These are phyloP conservation scores for Leucocoprinus gongylophorus DNA, from an alignment of 1,284 basidiomycete genomes.

Conservation along the genomic window DNA sequence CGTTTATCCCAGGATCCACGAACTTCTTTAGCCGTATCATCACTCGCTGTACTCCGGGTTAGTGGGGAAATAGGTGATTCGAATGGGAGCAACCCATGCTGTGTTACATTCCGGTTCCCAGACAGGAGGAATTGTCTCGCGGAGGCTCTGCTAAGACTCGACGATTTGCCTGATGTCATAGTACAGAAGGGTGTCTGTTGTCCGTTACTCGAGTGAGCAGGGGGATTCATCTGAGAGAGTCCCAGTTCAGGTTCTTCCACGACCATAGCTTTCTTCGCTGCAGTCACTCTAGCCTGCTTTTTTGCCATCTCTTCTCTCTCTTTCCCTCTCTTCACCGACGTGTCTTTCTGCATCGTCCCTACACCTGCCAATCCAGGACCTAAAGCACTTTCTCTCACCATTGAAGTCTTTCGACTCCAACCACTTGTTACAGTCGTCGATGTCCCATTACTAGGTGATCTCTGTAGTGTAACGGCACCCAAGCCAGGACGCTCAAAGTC, in stretches of 20 bases:
- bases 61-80: constrained; percentile 42
- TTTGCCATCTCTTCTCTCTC: constrained; percentile 29
- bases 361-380: constrained; percentile 37
- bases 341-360: constrained; percentile 34
- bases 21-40: constrained; percentile 16
- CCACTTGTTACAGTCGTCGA: constrained; percentile 20
- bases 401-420: constrained; percentile 20
- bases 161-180: constrained; percentile 26
- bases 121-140: constrained; percentile 21
- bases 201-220: constrained; percentile 8
- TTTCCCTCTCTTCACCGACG: constrained; percentile 30
- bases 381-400: constrained; percentile 26
- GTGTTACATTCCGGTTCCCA: constrained; percentile 22
- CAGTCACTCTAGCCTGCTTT: constrained; percentile 15
- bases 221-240: constrained; percentile 9
- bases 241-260: constrained; percentile 7
- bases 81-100: constrained; percentile 41
- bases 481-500: constrained; percentile 62
- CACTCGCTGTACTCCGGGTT: constrained; percentile 24
- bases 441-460: constrained; percentile 28
- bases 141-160: constrained; percentile 30
- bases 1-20: constrained; percentile 17
- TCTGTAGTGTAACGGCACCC: constrained; percentile 27
- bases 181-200: constrained; percentile 12
- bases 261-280: constrained; percentile 3